Evolutionary conservation across 129 eudicot genomes (phyloP).

Genomic region (Ambrosia artemisiifolia): DNA sequence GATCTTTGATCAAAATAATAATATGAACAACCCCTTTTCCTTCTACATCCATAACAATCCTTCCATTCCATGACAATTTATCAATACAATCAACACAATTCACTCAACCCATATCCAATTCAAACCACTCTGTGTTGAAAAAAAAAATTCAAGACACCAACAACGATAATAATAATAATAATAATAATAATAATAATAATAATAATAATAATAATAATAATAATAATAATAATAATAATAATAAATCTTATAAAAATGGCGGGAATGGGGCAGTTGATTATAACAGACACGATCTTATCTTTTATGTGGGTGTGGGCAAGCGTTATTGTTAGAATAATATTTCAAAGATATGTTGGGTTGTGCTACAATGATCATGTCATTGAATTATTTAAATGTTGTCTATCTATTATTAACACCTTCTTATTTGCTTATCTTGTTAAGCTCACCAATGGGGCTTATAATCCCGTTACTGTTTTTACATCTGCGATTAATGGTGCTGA

Average conservation of each 20-base stretch:
- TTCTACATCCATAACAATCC: not conserved
- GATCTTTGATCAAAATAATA: not conserved
- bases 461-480: slow-evolving; percentile 58
- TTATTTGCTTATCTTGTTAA: slow-evolving; percentile 52
- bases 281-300: slow-evolving; percentile 60
- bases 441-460: slow-evolving; percentile 57
- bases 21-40: not conserved
- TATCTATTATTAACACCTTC: slow-evolving; percentile 57
- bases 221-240: too few species aligned
- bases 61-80: not conserved
- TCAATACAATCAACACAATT: slow-evolving; percentile 11
- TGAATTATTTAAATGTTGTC: slow-evolving; percentile 38
- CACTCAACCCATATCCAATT: not conserved
- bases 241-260: slow-evolving; percentile 24
- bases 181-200: too few species aligned
- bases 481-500: slow-evolving; percentile 61
- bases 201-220: too few species aligned
- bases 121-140: not conserved
- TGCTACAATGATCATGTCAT: slow-evolving; percentile 29
- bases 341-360: slow-evolving; percentile 36
- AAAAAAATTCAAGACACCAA: not conserved
- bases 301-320: slow-evolving; percentile 85
- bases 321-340: slow-evolving; percentile 44
- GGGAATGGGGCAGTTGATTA: slow-evolving; percentile 35
- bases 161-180: not conserved